Evolutionary conservation across 2,329 filamentous ascomycete genomes (phyloP), one percentile per base, ranked within the genome.

Genomic region (Penicillium olsonii): DNA sequence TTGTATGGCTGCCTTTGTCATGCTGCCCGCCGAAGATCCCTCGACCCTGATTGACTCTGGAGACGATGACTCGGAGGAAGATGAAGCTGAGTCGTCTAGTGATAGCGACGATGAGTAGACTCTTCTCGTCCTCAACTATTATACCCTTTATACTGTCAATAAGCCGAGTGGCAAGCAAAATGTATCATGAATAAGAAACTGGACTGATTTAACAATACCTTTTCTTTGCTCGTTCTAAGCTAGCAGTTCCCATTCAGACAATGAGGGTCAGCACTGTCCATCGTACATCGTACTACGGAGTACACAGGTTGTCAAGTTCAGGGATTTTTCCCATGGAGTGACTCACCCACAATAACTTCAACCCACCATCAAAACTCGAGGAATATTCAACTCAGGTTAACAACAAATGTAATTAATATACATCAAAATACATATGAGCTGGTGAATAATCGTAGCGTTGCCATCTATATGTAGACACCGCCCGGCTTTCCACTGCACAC

Each of bases 1-100:
- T 31, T 97, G 94, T 68, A 67, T 97, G 63, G 85, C 84, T 61
- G 87, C 87, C 18, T 97, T 95, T 74, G 76, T 89, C 55, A 95
- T 97, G 90, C 81, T 88, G 69, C 81, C 84, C 60, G 76, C 72
- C 4, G 65, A 67, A 38, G 65, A 68, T 33, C 62, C 80, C 39
- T 81, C 83, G 14, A 83, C 84, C 34, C 80, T 80, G 18, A 75
- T 78, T 37, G 84, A 84, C 60, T 83, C 82, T 15, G 83, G 83
- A 48, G 75, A 76, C 10, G 56, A 56, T 39, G 77, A 79, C 56
- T 71, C 70, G 35, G 78, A 62, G 9, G 63, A 63, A 20, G 61
- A 60, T 6, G 57, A 63, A 9, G 61, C 57, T 22, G 61, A 66
- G 39, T 67, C 63, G 40, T 52, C 58, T 8, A 62, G 62, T 45